These are phyloP conservation scores for Nothopassalora personata DNA, from an alignment of 2,329 filamentous ascomycete species.

Conservation along the genomic window DNA sequence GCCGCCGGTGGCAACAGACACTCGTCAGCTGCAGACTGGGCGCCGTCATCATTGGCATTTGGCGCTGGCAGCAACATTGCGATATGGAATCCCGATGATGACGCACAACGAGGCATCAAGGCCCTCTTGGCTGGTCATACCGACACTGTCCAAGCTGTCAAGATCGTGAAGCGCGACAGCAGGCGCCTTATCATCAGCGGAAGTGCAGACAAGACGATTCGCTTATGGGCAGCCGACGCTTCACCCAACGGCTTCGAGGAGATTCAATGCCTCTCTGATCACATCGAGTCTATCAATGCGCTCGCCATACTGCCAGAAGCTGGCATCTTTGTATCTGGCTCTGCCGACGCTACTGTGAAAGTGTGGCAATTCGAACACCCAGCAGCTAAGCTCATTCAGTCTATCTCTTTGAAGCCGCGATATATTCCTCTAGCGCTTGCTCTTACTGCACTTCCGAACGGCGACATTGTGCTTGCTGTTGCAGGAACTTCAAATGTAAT, in stretches of 20 bases:
- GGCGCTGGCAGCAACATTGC: conserved; percentile 86
- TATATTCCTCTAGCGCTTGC: conserved; percentile 79
- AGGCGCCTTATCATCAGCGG: conserved; percentile 66
- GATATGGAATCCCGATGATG: conserved; percentile 68
- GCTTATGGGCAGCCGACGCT: conserved; percentile 49
- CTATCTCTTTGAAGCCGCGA: conserved; percentile 66
- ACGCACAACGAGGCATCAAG: conserved; percentile 53
- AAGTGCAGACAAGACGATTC: conserved; percentile 71
- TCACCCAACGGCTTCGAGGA: conserved; percentile 35
- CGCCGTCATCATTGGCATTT: conserved; percentile 69
- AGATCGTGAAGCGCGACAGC: conserved; percentile 59
- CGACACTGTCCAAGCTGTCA: conserved; percentile 75
- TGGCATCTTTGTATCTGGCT: conserved; percentile 52
- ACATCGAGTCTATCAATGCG: conserved; percentile 69
- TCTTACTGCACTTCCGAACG: conserved; percentile 53
- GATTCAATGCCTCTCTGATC: conserved; percentile 53
- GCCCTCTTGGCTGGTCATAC: conserved; percentile 68
- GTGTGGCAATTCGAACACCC: conserved; percentile 58
- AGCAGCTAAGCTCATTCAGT: conserved; percentile 55
- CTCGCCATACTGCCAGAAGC: conserved; percentile 45
- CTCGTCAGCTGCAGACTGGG: conserved; percentile 85
- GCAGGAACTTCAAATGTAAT: conserved; percentile 79
- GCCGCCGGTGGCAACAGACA: conserved; percentile 86
- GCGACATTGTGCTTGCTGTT: conserved; percentile 60
- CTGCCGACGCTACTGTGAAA: conserved; percentile 58